A percentile compares a stretch with the other conserved stretches of the same genome.
Evolutionary conservation across 202 grass and related monocot species (phyloP).

Genomic region (Setaria viridis): DNA sequence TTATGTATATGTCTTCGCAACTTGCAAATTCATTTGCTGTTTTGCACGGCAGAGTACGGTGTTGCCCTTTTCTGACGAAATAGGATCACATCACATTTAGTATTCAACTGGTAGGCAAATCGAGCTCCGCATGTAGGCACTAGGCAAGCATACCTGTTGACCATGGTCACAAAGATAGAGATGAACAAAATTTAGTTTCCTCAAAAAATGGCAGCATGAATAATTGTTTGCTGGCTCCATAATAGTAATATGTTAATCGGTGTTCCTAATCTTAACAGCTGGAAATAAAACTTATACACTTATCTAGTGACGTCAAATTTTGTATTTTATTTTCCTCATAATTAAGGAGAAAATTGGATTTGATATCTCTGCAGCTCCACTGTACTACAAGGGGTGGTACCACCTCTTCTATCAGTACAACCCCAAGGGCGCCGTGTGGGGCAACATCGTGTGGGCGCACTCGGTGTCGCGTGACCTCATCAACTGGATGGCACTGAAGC

Average conservation of each 20-base stretch:
- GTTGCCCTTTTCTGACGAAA: constrained; percentile 2
- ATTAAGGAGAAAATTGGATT: not conserved
- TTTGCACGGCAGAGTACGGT: constrained; percentile 4
- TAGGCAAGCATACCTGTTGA: not conserved
- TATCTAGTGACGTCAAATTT: not conserved
- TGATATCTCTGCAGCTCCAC: constrained; percentile 22
- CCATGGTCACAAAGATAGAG: too few species aligned
- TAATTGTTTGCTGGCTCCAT: too few species aligned
- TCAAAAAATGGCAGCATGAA: not conserved
- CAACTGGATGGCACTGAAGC: constrained; percentile 46
- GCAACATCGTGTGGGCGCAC: constrained; percentile 57
- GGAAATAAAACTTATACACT: not conserved
- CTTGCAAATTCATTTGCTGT: not conserved
- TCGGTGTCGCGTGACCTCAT: constrained; percentile 52
- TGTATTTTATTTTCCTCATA: not conserved
- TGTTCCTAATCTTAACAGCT: not conserved
- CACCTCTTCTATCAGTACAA: constrained; percentile 63
- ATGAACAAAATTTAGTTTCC: not conserved
- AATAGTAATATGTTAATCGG: not conserved
- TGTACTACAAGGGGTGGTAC: constrained; percentile 59
- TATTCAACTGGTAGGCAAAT: not conserved
- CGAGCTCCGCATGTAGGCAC: not conserved
- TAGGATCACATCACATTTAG: constrained; percentile 1
- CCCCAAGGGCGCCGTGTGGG: constrained; percentile 52
- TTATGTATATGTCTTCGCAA: not conserved